Conservation (phyloP, 371 early-diverging fungal genomes). For the Actinomortierella ambigua region DNA sequence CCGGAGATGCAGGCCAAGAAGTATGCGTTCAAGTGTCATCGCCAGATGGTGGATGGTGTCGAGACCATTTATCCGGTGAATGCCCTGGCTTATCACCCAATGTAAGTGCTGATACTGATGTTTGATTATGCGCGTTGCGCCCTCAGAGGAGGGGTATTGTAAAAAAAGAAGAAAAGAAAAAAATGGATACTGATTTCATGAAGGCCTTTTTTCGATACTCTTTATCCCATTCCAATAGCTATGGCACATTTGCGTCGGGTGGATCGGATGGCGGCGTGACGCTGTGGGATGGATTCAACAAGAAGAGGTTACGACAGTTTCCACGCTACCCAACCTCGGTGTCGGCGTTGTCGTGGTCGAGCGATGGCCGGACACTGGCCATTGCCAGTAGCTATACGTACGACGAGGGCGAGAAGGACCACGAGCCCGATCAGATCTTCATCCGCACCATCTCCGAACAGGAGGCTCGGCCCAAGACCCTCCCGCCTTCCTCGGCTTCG, state of each 20-base stretch:
- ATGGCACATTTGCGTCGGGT: constrained; percentile 94
- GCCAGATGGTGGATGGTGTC: constrained; percentile 72
- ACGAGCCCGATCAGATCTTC: constrained; percentile 82
- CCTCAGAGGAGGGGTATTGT: no score
- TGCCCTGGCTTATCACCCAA: constrained; percentile 90
- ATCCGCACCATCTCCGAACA: constrained; percentile 71
- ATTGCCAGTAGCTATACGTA: constrained; percentile 92
- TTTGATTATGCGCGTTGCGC: constrained; percentile 4
- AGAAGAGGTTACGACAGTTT: constrained; percentile 85
- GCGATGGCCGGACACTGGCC: constrained; percentile 81
- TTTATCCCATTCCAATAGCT: constrained; percentile 43
- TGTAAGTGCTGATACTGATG: constrained; percentile 52
- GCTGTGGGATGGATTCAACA: constrained; percentile 92
- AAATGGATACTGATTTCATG: no score
- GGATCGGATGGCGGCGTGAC: constrained; percentile 93
- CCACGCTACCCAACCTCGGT: constrained; percentile 86
- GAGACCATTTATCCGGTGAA: constrained; percentile 95
- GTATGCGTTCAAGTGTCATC: constrained; percentile 97
- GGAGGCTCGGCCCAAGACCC: constrained; percentile 69
- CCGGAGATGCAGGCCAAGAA: constrained; percentile 71
- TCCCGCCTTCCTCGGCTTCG: constrained; percentile 35
- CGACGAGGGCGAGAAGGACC: constrained; percentile 93
- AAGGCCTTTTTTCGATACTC: not conserved
- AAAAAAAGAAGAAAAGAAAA: no score
- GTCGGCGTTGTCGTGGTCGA: constrained; percentile 79